phyloP scores from a whole-genome alignment of 2,329 filamentous ascomycete genomes.

The Aspergillus fructus region DNA sequence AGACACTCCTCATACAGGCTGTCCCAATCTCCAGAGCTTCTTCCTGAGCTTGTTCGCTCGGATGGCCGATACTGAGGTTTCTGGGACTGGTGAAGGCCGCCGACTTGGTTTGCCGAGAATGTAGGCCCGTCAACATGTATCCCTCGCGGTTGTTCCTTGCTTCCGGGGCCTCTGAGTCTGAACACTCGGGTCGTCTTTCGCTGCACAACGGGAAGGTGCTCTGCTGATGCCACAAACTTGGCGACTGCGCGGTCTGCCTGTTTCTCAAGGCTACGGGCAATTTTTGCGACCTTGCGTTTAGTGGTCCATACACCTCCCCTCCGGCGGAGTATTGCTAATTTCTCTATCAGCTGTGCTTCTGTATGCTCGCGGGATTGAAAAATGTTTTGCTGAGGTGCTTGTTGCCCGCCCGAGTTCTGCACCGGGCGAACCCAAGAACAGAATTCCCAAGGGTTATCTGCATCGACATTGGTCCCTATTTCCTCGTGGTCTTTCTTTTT shows the following conservation, averaged over 20 bases:
- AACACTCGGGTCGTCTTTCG: conserved; percentile 15
- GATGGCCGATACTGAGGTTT: not conserved
- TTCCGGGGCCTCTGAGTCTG: conserved; percentile 6
- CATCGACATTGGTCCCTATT: not conserved
- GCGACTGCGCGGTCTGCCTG: conserved; percentile 6
- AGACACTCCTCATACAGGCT: conserved; percentile 27
- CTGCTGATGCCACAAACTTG: conserved; percentile 7
- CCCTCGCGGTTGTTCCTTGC: not conserved
- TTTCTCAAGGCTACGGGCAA: conserved; percentile 14
- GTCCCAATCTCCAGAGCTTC: conserved; percentile 21
- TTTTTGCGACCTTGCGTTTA: conserved; percentile 14
- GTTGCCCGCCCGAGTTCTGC: conserved; percentile 3
- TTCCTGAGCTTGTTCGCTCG: conserved; percentile 18
- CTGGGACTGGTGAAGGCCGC: not conserved
- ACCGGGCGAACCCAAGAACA: conserved; percentile 15
- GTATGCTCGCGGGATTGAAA: not conserved
- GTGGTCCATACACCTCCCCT: conserved; percentile 14
- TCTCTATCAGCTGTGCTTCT: conserved; percentile 10
- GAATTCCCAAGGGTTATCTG: conserved; percentile 17
- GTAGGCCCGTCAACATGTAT: not conserved
- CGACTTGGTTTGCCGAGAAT: not conserved
- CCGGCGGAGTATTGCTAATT: conserved; percentile 12
- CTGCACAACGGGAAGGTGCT: conserved; percentile 10
- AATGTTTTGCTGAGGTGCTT: not conserved
- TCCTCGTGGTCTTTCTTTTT: conserved; percentile 11